Evolutionary conservation across 805 yeast species (phyloP), one percentile per base, ranked within the genome.

Genomic region (Maudiozyma saulgeensis): DNA sequence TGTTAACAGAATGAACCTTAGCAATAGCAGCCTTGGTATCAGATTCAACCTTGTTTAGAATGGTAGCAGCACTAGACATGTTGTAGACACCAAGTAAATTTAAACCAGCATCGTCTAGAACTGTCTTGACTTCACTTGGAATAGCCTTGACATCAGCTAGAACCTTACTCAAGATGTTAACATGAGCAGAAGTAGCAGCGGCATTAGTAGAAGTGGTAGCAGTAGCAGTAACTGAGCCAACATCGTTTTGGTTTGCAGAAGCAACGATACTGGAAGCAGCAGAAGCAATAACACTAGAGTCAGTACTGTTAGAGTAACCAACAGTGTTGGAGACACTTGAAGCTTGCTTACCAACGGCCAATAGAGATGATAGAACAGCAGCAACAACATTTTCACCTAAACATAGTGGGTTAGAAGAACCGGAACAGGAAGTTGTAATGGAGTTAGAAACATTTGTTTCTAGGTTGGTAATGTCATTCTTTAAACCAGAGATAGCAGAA

Each of bases 31-130:
- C 16, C 32, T 41, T 41, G 31, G 32, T 16, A n/a, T 41, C 43
- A 25, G 43, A 15, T n/a, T 41, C 43, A 16, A 41, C 43, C 43
- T 41, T 41, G 28, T n/a, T 34, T 23, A 41, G n/a, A 32, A 34
- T 13, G 28, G 39, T 32, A n/a, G 34, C 23, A 28, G 37, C 44
- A n/a, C 11, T 15, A 18, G 45, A 32, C 26, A 43, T 32, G 28
- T 43, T 43, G 28, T 43, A 43, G 13, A 43, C 45, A 43, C 45
- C 45, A 15, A 43, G 19, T 34, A 43, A 34, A n/a, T 43, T 12
- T 32, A 43, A 23, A 32, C 45, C 45, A 32, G 45, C 31, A 9
- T 43, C 15, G 8, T 23, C 31, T 32, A 43, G 23, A 19, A 34
- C 32, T 12, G n/a, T 19, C 16, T 23, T 23, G 15, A 43, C 32